Evolutionary conservation across 371 early-diverging fungal genomes (phyloP).

Genomic region (Saksenaea oblongispora): DNA sequence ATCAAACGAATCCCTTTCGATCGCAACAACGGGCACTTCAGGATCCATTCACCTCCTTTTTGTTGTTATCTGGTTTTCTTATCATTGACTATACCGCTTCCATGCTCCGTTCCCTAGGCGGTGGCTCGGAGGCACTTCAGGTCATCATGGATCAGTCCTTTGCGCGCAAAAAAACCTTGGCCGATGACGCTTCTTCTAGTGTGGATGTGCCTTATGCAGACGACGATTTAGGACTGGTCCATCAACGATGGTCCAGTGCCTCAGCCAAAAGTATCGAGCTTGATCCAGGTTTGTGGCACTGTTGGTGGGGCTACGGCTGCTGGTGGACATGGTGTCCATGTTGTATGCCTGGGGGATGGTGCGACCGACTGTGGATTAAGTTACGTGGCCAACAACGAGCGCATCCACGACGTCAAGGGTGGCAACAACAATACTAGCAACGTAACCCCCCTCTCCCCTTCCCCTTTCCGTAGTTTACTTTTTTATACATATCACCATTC

Average conservation of each 20-base stretch:
- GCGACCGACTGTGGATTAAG: constrained; percentile 37
- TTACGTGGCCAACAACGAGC: constrained; percentile 9
- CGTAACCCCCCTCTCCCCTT: neutral
- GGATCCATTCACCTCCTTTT: constrained; percentile 24
- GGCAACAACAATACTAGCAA: neutral
- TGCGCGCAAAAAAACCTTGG: neutral
- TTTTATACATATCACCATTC: neutral
- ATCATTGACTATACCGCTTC: constrained; percentile 28
- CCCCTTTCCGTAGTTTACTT: neutral
- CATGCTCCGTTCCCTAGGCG: constrained; percentile 29
- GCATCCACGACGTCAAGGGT: neutral
- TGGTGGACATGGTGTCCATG: constrained; percentile 53
- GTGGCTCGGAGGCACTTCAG: constrained; percentile 30
- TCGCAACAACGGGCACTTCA: neutral
- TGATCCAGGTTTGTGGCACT: constrained; percentile 38
- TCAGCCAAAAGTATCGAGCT: constrained; percentile 48
- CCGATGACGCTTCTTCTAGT: constrained; percentile 6
- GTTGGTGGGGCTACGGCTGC: constrained; percentile 43
- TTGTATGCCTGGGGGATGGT: constrained; percentile 53
- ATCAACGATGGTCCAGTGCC: constrained; percentile 16
- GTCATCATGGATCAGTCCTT: constrained; percentile 16
- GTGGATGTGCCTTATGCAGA: constrained; percentile 19
- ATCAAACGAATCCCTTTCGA: constrained; percentile 11
- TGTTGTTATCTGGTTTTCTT: constrained; percentile 32
- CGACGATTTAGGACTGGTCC: neutral